Conservation (phyloP, 495 filamentous ascomycete genomes). For the Pyrenopolyporus hunteri region DNA sequence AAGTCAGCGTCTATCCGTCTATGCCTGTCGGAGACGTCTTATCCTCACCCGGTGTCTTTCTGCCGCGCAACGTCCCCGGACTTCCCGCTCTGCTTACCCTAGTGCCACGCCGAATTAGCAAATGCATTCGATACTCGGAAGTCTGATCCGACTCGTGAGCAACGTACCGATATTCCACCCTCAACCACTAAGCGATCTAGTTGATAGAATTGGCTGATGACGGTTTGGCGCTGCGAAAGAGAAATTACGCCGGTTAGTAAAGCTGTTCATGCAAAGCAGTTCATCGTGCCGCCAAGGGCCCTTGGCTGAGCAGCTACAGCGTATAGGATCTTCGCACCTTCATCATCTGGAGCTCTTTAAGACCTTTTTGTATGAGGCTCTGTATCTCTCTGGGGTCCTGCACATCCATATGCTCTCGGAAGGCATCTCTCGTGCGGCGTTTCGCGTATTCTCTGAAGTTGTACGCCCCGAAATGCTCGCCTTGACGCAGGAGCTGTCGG, state of each 20-base stretch:
- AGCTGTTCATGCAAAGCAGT: background rate
- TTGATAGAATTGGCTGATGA: constrained; percentile 94
- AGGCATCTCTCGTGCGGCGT: constrained; percentile 85
- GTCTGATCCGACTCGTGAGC: background rate
- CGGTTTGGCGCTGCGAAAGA: constrained; percentile 83
- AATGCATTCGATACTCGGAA: background rate
- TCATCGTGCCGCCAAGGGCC: background rate
- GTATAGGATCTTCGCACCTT: constrained; percentile 67
- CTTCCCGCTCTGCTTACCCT: constrained; percentile 80
- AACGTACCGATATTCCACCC: constrained; percentile 67
- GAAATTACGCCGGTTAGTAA: constrained; percentile 4
- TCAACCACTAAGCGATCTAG: constrained; percentile 92
- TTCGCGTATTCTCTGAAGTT: constrained; percentile 98
- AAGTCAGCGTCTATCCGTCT: background rate
- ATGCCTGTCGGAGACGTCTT: background rate
- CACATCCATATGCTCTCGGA: constrained; percentile 74
- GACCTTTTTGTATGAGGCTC: constrained; percentile 84
- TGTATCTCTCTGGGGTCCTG: constrained; percentile 78
- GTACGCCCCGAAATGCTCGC: constrained; percentile 86
- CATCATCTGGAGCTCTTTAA: constrained; percentile 86
- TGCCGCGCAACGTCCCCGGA: constrained; percentile 73
- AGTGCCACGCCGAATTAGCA: constrained; percentile 21
- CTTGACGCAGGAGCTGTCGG: constrained; percentile 87
- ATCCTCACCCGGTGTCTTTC: constrained; percentile 79
- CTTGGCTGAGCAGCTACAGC: background rate